A percentile compares a stretch with the other conserved stretches of the same genome.
Conservation (phyloP, 306 rosid species). For the Elaeagnus macrophylla region DNA sequence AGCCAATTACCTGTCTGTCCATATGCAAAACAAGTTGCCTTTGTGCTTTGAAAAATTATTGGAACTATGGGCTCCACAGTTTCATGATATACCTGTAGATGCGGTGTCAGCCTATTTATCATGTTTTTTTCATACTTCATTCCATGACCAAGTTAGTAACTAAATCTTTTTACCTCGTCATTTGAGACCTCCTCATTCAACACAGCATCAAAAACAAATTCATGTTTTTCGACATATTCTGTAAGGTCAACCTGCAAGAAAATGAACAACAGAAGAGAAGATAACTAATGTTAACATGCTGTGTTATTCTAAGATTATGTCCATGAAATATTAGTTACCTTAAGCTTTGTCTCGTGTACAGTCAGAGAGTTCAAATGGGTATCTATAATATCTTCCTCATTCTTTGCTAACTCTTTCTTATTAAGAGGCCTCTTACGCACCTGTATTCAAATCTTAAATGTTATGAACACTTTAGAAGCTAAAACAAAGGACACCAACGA, state of each 20-base stretch:
- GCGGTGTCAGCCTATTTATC: too few relatives aligned
- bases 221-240: conserved; percentile 86
- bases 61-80: conserved; percentile 99
- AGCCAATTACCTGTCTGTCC: conserved; percentile 86
- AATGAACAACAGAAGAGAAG: neutral
- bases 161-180: conserved; percentile 60
- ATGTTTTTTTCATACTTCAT: too few relatives aligned
- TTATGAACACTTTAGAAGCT: conserved; percentile 7
- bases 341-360: conserved; percentile 91
- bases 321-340: conserved; percentile 34
- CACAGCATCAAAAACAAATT: conserved; percentile 96
- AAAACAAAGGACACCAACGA: neutral
- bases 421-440: conserved; percentile 96
- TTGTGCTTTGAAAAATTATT: conserved; percentile 88
- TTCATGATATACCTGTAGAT: conserved; percentile 70
- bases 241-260: conserved; percentile 88
- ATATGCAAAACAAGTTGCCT: conserved; percentile 97
- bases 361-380: conserved; percentile 67
- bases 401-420: conserved; percentile 83
- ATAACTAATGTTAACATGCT: neutral
- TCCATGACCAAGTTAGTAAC: too few relatives aligned
- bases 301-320: neutral
- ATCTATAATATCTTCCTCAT: conserved; percentile 91
- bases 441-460: conserved; percentile 36
- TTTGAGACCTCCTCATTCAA: conserved; percentile 92